Base-by-base conservation (phyloP, 495 filamentous ascomycete species). In the Aspergillus conjunctus region DNA sequence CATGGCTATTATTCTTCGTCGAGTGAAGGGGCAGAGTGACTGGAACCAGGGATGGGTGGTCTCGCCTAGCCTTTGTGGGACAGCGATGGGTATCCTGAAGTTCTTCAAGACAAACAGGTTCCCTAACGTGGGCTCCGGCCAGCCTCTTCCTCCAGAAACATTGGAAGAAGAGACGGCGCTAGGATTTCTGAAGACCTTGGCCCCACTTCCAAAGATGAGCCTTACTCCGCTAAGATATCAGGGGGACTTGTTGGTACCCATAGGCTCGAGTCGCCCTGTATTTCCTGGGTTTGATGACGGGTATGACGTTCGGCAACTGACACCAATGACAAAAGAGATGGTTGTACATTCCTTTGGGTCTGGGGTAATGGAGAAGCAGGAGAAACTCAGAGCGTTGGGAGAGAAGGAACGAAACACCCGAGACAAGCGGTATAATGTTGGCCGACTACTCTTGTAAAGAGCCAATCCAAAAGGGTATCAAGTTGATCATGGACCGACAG, bases 401-500 rank as follows among this genome's bases (percentile, higher is more conserved):
- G 34, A 9, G 3, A 8, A 14, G 8, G 34, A 37, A 37, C 34
- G 34, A 37, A 8, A 1, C 9, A 14, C 34, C 9, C 8, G 34
- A 14, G 34, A 37, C 14, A 14, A 37, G 34, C 8, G 34, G 34
- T 37, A 3, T 37, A 1, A 58, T 58, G 56, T n/a, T 48, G 10
- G 56, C 56, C 3, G 17, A 41, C 8, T 58, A 50, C 48, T 46
- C 56, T 15, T 21, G 8, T 37, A 22, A 12, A 7, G 56, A 49
- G 15, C 31, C 56, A 1, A 39, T 58, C 26, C 15, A 30, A 4
- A 41, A 41, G 14, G 56, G 56, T 9, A 14, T 51, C 30, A 34
- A 34, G 45, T 37, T 58, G 18, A 51, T 58, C 3, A 58, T 58
- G 18, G 32, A 26, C 21, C 45, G 56, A 5, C 56, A 58, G 26